phyloP scores from a whole-genome alignment of 257 asterid genomes.

The Capsicum chinense region DNA sequence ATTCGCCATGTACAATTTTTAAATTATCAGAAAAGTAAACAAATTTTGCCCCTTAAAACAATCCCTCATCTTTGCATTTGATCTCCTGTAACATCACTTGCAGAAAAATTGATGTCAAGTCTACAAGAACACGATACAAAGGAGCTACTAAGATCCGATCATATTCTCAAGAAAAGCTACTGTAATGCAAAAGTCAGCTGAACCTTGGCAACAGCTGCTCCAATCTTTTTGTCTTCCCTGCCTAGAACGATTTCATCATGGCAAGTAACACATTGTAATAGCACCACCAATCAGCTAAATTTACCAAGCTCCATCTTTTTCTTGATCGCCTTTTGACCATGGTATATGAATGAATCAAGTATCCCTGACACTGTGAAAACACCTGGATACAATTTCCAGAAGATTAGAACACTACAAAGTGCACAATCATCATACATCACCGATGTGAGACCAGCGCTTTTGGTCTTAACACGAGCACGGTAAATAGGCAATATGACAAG shows the following conservation, averaged over 20 bases:
- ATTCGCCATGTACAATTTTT: not conserved
- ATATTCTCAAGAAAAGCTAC: conserved; percentile 4
- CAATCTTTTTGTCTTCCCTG: not conserved
- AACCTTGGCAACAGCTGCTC: not conserved
- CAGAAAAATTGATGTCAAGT: conserved; percentile 13
- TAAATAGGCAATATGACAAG: not conserved
- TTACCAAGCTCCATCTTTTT: conserved; percentile 94
- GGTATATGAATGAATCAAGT: conserved; percentile 84
- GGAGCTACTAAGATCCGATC: not conserved
- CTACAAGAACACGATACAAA: not conserved
- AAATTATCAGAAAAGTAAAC: conserved; percentile 6
- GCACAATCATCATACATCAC: not conserved
- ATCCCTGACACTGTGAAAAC: conserved; percentile 94
- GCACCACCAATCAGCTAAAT: conserved; percentile 57
- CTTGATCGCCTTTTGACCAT: conserved; percentile 81
- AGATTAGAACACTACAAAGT: not conserved
- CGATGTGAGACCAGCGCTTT: not conserved
- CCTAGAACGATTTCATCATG: not conserved
- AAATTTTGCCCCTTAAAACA: not conserved
- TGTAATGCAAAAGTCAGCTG: not conserved
- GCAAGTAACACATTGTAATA: not conserved
- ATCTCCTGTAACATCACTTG: conserved; percentile 11
- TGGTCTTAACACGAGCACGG: not conserved
- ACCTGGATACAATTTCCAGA: conserved; percentile 54
- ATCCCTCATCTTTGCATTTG: conserved; percentile 10